Conservation (phyloP, 1,284 basidiomycete species). For the Ustilago xerochloae region DNA sequence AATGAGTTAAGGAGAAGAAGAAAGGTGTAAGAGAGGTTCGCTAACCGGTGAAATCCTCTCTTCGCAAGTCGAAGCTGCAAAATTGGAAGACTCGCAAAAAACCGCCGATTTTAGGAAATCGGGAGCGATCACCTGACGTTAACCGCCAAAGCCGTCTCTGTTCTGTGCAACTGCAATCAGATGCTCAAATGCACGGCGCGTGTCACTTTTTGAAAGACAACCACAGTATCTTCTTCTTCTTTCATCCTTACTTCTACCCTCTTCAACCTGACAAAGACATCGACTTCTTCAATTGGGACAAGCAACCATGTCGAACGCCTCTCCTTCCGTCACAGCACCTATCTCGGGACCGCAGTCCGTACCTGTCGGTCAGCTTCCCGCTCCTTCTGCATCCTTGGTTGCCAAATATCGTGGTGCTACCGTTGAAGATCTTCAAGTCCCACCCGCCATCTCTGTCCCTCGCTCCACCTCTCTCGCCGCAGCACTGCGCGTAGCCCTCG, state of each 20-base stretch:
- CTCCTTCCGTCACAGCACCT: slow-evolving; percentile 48
- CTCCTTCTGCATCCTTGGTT: slow-evolving; percentile 45
- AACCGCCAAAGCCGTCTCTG: slow-evolving; percentile 32
- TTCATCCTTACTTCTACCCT: background rate
- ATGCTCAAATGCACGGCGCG: slow-evolving; percentile 1
- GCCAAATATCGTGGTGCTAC: slow-evolving; percentile 60
- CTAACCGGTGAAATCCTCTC: background rate
- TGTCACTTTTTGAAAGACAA: slow-evolving; percentile 3
- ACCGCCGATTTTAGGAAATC: slow-evolving; percentile 12
- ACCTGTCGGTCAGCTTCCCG: slow-evolving; percentile 42
- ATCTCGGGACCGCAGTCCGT: slow-evolving; percentile 56
- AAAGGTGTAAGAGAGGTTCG: background rate
- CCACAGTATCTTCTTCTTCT: background rate
- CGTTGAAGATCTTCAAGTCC: slow-evolving; percentile 62
- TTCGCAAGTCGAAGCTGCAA: background rate
- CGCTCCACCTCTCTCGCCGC: slow-evolving; percentile 39
- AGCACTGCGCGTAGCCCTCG: slow-evolving; percentile 56
- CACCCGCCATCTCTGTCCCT: slow-evolving; percentile 60
- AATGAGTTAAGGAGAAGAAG: slow-evolving; percentile 54
- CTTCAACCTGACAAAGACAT: background rate
- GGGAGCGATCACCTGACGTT: background rate
- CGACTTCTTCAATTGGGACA: background rate
- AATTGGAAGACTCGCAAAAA: background rate
- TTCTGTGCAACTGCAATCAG: too few relatives aligned
- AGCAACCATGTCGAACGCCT: slow-evolving; percentile 24